Conservation (phyloP, 768 basidiomycete genomes). For the Tricholomella constricta region DNA sequence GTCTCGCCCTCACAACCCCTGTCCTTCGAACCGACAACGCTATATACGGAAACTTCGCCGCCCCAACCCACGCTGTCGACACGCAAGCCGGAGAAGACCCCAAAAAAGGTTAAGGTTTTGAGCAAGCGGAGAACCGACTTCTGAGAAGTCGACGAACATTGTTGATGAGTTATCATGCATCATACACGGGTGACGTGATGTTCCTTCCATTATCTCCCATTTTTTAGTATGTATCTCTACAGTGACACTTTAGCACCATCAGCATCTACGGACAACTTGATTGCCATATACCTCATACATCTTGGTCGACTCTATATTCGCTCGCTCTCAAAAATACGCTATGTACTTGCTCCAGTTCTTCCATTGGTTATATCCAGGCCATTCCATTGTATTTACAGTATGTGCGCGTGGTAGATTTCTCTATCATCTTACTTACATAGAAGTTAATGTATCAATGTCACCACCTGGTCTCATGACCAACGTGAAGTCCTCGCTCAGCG, state of each 20-base stretch:
- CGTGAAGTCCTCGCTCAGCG: not conserved
- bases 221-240: constrained; percentile 14
- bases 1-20: constrained; percentile 9
- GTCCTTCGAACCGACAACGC: constrained; percentile 14
- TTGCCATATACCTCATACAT: constrained; percentile 18
- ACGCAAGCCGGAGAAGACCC: constrained; percentile 29
- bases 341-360: constrained; percentile 10
- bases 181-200: constrained; percentile 11
- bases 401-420: constrained; percentile 11
- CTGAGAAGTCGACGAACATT: constrained; percentile 17
- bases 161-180: not conserved
- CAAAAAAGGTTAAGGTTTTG: constrained; percentile 41
- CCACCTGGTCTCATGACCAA: not conserved
- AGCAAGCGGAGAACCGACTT: constrained; percentile 45
- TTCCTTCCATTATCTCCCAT: not conserved
- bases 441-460: constrained; percentile 1
- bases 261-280: constrained; percentile 13
- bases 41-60: constrained; percentile 19
- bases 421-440: constrained; percentile 8
- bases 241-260: constrained; percentile 1
- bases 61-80: constrained; percentile 7
- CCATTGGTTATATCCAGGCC: not conserved
- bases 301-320: constrained; percentile 1
- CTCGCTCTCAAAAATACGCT: constrained; percentile 2
- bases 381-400: constrained; percentile 13